These are phyloP conservation scores for Sphaerostilbella broomeana DNA, from an alignment of 2,329 filamentous ascomycete species.

Conservation along the genomic window DNA sequence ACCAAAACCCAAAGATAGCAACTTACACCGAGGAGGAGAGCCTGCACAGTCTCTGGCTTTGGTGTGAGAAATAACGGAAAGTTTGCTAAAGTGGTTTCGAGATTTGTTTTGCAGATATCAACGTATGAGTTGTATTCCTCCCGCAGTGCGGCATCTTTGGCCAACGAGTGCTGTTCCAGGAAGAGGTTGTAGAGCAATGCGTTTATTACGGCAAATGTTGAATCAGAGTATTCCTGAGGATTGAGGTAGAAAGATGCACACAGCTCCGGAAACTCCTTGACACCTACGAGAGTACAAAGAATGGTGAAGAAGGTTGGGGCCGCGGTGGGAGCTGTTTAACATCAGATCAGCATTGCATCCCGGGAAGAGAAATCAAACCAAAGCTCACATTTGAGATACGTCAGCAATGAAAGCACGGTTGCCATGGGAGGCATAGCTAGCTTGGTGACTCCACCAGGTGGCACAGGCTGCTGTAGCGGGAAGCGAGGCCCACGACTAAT, in stretches of 20 bases:
- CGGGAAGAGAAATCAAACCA: neutral
- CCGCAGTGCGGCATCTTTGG: constrained; percentile 25
- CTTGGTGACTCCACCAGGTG: constrained; percentile 41
- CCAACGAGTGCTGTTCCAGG: constrained; percentile 37
- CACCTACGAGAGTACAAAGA: constrained; percentile 42
- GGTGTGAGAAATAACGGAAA: constrained; percentile 52
- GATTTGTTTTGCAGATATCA: constrained; percentile 39
- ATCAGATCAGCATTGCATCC: neutral
- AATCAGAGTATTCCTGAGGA: constrained; percentile 44
- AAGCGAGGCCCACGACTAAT: constrained; percentile 39
- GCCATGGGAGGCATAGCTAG: constrained; percentile 49
- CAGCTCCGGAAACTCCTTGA: constrained; percentile 43
- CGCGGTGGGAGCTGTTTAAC: constrained; percentile 26
- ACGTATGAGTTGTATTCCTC: constrained; percentile 34
- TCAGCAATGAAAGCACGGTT: constrained; percentile 42
- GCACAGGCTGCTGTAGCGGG: constrained; percentile 38
- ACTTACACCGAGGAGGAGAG: constrained; percentile 51
- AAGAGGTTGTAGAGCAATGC: constrained; percentile 44
- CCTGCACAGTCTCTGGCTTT: constrained; percentile 48
- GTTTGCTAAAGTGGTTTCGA: constrained; percentile 44
- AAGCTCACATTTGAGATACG: constrained; percentile 39
- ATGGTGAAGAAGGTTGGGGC: constrained; percentile 45
- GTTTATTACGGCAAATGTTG: constrained; percentile 45
- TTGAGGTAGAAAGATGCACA: constrained; percentile 46
- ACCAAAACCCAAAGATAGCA: neutral